Percentiles rank a stretch among this genome's conserved stretches.
These are phyloP conservation scores for Saccharomyces paradoxus DNA, from an alignment of 805 yeast species.

Conservation along the genomic window DNA sequence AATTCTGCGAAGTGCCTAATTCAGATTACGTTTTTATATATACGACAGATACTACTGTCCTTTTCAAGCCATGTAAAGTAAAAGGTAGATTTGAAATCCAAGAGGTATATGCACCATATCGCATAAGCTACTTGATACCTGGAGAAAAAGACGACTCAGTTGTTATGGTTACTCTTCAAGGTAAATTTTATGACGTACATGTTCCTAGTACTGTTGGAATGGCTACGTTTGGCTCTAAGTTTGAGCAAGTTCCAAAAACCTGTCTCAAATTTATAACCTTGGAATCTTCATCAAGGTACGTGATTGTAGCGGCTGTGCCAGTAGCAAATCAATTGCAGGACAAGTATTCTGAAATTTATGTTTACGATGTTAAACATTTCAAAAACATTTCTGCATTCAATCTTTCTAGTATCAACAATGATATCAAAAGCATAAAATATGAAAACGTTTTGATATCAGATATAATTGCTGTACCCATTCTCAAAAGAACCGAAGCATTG, in stretches of 20 bases:
- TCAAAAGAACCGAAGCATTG: background rate
- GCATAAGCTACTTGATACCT: conserved; percentile 1
- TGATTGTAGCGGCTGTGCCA: background rate
- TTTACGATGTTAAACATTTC: background rate
- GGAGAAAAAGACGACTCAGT: background rate
- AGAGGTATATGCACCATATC: background rate
- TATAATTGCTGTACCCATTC: background rate
- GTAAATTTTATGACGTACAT: background rate
- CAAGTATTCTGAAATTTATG: background rate
- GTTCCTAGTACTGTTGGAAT: background rate
- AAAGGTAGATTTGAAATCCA: background rate
- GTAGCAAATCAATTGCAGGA: background rate
- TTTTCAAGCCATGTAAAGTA: background rate
- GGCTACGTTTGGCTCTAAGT: background rate
- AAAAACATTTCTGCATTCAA: background rate
- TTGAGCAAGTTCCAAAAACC: background rate
- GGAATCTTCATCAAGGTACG: background rate
- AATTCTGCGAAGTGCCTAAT: conserved; percentile 4
- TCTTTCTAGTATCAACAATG: background rate
- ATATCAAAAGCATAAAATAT: background rate
- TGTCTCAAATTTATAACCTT: background rate
- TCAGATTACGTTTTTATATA: conserved; percentile 4
- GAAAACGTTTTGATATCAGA: background rate
- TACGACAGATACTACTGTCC: conserved; percentile 6
- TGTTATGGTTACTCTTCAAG: background rate